Conservation (phyloP, 805 yeast species). For the Starmerella powellii region DNA sequence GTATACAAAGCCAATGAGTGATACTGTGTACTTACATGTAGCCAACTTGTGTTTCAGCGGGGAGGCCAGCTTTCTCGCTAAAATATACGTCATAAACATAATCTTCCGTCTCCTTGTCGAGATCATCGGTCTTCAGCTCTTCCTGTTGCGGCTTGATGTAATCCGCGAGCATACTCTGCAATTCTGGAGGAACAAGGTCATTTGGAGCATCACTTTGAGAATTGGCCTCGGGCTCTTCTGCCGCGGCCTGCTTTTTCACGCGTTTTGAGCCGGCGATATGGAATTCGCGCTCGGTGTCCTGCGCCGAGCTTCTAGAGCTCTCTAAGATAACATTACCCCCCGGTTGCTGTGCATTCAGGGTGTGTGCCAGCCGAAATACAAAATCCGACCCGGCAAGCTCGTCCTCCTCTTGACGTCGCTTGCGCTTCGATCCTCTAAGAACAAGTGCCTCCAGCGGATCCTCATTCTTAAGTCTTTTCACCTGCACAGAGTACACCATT, state of each 20-base stretch:
- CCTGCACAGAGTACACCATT: constrained; percentile 39
- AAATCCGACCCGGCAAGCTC: constrained; percentile 19
- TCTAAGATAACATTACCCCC: constrained; percentile 3
- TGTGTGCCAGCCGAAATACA: constrained; percentile 18
- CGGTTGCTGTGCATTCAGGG: constrained; percentile 9
- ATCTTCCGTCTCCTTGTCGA: constrained; percentile 37
- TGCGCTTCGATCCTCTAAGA: constrained; percentile 18
- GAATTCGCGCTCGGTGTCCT: background rate
- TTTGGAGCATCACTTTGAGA: too few relatives aligned
- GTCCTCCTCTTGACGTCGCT: constrained; percentile 13
- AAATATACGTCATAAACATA: constrained; percentile 88
- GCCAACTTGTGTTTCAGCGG: constrained; percentile 18
- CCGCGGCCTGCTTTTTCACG: background rate
- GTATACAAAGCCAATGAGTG: too few relatives aligned
- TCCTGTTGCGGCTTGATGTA: constrained; percentile 33
- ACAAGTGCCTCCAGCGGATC: constrained; percentile 76
- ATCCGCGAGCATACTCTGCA: constrained; percentile 62
- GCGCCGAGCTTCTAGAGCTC: background rate
- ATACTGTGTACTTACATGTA: constrained; percentile 26
- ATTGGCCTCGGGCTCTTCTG: too few relatives aligned
- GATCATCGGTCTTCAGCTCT: background rate
- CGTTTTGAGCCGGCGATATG: constrained; percentile 3
- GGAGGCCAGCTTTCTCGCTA: constrained; percentile 30
- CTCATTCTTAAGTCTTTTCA: constrained; percentile 75
- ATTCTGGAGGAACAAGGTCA: constrained; percentile 43